Evolutionary conservation across 768 basidiomycete species (phyloP), one percentile per base, ranked within the genome.

Genomic region (Tylopilus intermedius): DNA sequence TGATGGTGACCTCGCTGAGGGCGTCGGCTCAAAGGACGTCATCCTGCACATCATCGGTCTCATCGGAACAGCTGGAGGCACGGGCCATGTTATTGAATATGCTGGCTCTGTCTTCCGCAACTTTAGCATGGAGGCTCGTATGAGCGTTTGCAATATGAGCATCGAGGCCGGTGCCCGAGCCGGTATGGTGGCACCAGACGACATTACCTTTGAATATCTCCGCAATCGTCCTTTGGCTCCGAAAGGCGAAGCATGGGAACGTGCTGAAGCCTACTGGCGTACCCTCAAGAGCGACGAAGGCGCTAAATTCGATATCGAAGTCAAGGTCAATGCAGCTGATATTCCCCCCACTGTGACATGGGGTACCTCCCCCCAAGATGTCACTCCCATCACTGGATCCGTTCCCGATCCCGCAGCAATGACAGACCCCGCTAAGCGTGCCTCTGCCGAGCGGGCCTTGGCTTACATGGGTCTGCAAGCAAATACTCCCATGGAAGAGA

Each of bases 81-180:
- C 86, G 24, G 92, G 90, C n/a, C 80, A 78, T 59, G 90, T 93
- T 54, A 92, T 94, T 66, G 92, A 94, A 71, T 94, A 88, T 64
- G 83, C 89, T 51, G 92, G 92, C n/a, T 88, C 86, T 8, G 86
- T 90, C 49, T 88, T 92, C 72, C 84, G 88, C 53, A 78, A 75
- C 18, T 83, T 92, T 64, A 86, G 84, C 63, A 91, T 94, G 88
- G 92, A 94, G 68, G 90, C 88, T 37, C 83, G 91, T 46, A 91
- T 88, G 88, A 88, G 85, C 62, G 84, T 84, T 56, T 93, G 91
- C 73, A 94, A 94, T 72, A 94, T 94, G 92, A 93, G 90, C 54
- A 94, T 94, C 64, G 92, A 94, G 69, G 92, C 85, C 51, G 92
- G 92, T 62, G 92, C 92, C 60, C 82, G 92, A 62, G 92, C 92